A percentile compares a stretch with the other conserved stretches of the same genome.
phyloP scores from a whole-genome alignment of 2,329 filamentous ascomycete genomes.

The Aspergillus hortae region DNA sequence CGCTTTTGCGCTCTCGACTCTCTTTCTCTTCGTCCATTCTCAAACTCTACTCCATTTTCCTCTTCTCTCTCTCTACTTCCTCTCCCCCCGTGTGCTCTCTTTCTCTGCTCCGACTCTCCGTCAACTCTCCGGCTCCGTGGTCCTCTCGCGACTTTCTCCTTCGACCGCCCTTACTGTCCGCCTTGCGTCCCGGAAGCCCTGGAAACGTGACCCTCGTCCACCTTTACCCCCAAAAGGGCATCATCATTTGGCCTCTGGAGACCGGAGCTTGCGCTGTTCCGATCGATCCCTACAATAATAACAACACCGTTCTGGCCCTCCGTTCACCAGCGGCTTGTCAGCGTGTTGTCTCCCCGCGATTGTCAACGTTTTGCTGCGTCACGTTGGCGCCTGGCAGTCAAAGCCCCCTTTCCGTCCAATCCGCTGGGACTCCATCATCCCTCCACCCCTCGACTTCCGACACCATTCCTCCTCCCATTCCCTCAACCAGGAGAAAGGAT shows the following conservation, averaged over 20 bases:
- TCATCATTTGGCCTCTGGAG: conserved; percentile 23
- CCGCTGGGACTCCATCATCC: conserved; percentile 5
- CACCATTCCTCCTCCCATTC: background rate
- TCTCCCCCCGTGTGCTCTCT: conserved; percentile 8
- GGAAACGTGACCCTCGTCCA: conserved; percentile 23
- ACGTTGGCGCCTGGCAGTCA: conserved; percentile 15
- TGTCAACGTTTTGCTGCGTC: conserved; percentile 13
- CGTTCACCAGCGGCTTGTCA: conserved; percentile 7
- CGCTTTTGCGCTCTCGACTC: conserved; percentile 3
- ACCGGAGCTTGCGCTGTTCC: conserved; percentile 16
- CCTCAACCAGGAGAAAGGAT: background rate
- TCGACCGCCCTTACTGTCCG: conserved; percentile 22
- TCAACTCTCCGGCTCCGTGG: conserved; percentile 21
- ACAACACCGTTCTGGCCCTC: conserved; percentile 1
- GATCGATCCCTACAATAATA: background rate
- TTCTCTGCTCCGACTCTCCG: conserved; percentile 8
- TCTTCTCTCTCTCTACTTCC: conserved; percentile 1
- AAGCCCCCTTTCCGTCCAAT: conserved; percentile 16
- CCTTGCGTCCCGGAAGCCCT: conserved; percentile 28
- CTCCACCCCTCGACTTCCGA: background rate
- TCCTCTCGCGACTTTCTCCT: conserved; percentile 18
- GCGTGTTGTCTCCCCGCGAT: conserved; percentile 13
- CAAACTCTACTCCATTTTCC: conserved; percentile 7
- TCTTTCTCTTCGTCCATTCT: conserved; percentile 13
- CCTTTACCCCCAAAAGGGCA: conserved; percentile 8